Percentiles rank a stretch among this genome's conserved stretches.
Conservation (phyloP, 2,329 filamentous ascomycete genomes). For the Fusarium anguioides region DNA sequence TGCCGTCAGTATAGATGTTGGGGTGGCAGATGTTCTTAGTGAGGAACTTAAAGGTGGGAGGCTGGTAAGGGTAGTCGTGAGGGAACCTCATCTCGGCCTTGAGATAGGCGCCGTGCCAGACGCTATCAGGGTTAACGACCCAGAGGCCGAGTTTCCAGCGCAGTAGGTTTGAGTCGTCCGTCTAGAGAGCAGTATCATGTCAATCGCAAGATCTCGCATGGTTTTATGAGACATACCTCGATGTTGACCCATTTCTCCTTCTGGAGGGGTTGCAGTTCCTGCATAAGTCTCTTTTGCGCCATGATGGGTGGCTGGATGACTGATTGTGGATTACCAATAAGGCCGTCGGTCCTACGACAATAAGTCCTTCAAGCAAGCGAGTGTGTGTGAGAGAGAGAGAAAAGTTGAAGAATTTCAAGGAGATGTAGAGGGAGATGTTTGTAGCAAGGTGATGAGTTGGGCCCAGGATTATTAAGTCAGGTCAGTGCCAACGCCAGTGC, state of each 20-base stretch:
- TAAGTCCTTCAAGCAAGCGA: conserved; percentile 10
- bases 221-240: conserved; percentile 67
- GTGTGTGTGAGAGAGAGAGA: background rate
- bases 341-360: background rate
- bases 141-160: conserved; percentile 90
- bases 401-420: background rate
- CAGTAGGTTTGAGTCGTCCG: conserved; percentile 85
- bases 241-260: conserved; percentile 97
- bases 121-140: conserved; percentile 90
- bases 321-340: background rate
- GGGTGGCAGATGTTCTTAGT: conserved; percentile 84
- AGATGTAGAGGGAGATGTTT: conserved; percentile 3
- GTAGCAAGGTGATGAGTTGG: conserved; percentile 20
- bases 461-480: conserved; percentile 42
- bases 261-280: conserved; percentile 82
- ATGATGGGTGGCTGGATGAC: conserved; percentile 46
- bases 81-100: conserved; percentile 90
- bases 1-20: conserved; percentile 92
- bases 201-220: background rate
- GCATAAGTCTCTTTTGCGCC: conserved; percentile 83
- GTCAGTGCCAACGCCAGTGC: conserved; percentile 22
- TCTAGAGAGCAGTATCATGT: conserved; percentile 56
- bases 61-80: conserved; percentile 87
- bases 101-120: conserved; percentile 94
- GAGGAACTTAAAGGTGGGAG: conserved; percentile 88